phyloP scores from a whole-genome alignment of 208 protist genomes.

The Trypanosoma scelopori region DNA sequence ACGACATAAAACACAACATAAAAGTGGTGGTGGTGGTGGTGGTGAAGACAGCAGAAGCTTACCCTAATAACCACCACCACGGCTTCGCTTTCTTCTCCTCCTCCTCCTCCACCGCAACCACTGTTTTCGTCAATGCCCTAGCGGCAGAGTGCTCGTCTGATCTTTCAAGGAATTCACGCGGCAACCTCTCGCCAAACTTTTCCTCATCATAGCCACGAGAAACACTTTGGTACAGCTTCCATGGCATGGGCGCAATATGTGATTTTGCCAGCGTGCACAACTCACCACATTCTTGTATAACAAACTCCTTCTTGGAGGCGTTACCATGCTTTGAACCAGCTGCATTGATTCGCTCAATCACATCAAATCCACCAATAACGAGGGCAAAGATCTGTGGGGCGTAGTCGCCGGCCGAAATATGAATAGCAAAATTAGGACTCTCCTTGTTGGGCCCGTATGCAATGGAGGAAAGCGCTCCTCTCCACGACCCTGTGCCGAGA shows the following conservation, averaged over 20 bases:
- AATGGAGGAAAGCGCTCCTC: conserved; percentile 79
- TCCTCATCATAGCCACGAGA: conserved; percentile 82
- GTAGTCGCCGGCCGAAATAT: conserved; percentile 82
- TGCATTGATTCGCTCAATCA: conserved; percentile 84
- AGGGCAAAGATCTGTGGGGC: conserved; percentile 82
- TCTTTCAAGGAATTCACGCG: conserved; percentile 33
- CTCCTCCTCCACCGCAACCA: background rate
- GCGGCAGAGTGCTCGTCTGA: conserved; percentile 29
- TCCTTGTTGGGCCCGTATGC: conserved; percentile 72
- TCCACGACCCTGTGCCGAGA: conserved; percentile 69
- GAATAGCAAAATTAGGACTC: conserved; percentile 87
- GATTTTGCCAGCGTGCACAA: conserved; percentile 87
- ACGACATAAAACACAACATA: no score
- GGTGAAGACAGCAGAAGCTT: background rate
- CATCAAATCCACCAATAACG: conserved; percentile 86
- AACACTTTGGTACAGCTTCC: conserved; percentile 77
- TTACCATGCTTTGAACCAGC: conserved; percentile 81
- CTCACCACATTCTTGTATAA: conserved; percentile 81
- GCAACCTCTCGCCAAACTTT: conserved; percentile 58
- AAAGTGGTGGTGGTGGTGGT: no score
- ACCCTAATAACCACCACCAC: conserved; percentile 28
- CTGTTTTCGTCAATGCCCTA: background rate
- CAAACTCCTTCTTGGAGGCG: conserved; percentile 68
- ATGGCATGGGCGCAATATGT: conserved; percentile 82
- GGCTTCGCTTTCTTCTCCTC: background rate